Conservation (phyloP, 164 flowering plant species). For the Sextonia rubra region DNA sequence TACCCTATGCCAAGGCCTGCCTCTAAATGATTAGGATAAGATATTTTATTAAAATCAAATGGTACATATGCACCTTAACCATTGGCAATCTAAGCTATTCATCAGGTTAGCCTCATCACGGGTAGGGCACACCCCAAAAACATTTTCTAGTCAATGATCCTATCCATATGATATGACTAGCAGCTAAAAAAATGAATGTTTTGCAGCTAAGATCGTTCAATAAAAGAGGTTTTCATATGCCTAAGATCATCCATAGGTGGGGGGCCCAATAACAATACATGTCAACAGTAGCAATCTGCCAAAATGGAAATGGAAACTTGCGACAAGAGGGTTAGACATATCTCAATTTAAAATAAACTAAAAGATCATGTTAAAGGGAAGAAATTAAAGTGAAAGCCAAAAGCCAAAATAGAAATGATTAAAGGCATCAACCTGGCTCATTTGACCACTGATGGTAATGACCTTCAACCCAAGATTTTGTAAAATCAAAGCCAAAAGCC, state of each 20-base stretch:
- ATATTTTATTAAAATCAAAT: too few species aligned
- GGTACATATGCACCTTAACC: not conserved
- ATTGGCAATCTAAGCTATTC: not conserved
- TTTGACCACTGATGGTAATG: slow-evolving; percentile 84
- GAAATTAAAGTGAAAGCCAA: slow-evolving; percentile 4
- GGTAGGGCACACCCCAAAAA: not conserved
- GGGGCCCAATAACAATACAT: too few species aligned
- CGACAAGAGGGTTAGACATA: not conserved
- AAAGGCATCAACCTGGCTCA: slow-evolving; percentile 95
- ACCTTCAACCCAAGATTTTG: slow-evolving; percentile 82
- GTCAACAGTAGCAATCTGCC: not conserved
- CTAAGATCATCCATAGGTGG: too few species aligned
- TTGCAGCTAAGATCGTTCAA: too few species aligned
- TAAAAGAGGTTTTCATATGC: too few species aligned
- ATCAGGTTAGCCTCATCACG: not conserved
- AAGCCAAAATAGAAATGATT: too few species aligned
- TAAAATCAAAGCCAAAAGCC: slow-evolving; percentile 60
- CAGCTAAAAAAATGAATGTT: not conserved
- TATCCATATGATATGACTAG: not conserved
- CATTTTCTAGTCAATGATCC: not conserved
- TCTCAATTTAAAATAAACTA: too few species aligned
- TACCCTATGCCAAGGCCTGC: too few species aligned
- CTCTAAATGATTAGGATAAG: too few species aligned
- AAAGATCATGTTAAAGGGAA: too few species aligned
- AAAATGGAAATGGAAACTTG: not conserved